phyloP scores from a whole-genome alignment of 331 rosid genomes.

The Malus hybrid region DNA sequence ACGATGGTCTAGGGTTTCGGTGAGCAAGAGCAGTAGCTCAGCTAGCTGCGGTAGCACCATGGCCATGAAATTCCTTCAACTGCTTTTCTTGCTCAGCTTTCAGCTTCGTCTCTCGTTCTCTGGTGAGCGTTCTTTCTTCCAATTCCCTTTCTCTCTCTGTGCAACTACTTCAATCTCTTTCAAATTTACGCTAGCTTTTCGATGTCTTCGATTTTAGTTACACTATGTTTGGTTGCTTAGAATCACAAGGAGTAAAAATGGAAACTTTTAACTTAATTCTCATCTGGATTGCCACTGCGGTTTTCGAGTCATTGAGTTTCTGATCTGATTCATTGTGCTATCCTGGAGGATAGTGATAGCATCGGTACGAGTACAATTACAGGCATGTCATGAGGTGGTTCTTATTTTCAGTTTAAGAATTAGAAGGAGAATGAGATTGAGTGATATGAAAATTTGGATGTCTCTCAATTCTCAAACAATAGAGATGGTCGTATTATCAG shows the following conservation, averaged over 20 bases:
- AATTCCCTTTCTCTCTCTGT: background rate
- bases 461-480: background rate
- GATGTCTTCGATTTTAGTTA: background rate
- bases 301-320: background rate
- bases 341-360: background rate
- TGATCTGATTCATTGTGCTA: background rate
- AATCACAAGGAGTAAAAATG: background rate
- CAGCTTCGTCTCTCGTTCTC: conserved; percentile 35
- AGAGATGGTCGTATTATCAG: background rate
- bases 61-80: conserved; percentile 34
- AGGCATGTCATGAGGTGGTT: background rate
- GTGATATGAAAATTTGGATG: background rate
- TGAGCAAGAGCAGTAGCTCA: background rate
- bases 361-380: background rate
- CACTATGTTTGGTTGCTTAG: conserved; percentile 1
- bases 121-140: conserved; percentile 25
- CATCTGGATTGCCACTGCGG: background rate
- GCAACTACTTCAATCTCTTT: background rate
- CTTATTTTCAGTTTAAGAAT: background rate
- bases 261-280: background rate
- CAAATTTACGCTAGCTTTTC: background rate
- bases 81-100: conserved; percentile 27
- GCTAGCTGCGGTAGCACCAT: conserved; percentile 14
- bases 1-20: conserved; percentile 18
- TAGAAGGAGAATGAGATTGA: background rate